These are phyloP conservation scores for Dendrocalamus sinicus DNA, from an alignment of 176 grass and related monocot genomes.

Conservation along the genomic window DNA sequence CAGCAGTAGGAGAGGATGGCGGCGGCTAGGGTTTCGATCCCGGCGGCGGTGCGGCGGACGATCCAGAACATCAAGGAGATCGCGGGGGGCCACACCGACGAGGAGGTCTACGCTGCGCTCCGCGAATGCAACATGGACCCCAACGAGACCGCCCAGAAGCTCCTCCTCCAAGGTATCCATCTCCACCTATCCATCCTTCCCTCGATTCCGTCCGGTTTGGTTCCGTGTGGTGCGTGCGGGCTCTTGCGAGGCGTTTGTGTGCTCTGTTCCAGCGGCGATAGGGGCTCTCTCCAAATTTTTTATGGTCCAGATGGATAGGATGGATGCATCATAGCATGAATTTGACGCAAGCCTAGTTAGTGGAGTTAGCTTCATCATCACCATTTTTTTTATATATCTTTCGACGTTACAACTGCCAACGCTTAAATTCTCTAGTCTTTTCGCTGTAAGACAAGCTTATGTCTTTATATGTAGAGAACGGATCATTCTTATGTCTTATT, in stretches of 20 bases:
- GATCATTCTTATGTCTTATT: conserved; percentile 25
- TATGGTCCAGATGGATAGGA: background rate
- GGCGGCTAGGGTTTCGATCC: conserved; percentile 70
- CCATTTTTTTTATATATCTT: background rate
- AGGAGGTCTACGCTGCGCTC: conserved; percentile 94
- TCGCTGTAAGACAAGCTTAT: conserved; percentile 33
- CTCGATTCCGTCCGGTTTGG: conserved; percentile 9
- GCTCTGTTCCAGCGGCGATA: background rate
- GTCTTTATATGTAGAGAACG: conserved; percentile 30
- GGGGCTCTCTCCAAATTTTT: background rate
- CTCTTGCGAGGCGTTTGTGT: too few relatives aligned
- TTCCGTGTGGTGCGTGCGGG: background rate
- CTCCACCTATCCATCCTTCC: background rate
- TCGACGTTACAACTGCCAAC: background rate
- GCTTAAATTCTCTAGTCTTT: conserved; percentile 8
- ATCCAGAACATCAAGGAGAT: conserved; percentile 93
- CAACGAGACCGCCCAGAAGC: conserved; percentile 88
- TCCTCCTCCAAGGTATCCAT: conserved; percentile 76
- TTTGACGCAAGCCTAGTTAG: conserved; percentile 1
- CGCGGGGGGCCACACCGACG: conserved; percentile 77
- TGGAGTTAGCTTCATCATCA: conserved; percentile 15
- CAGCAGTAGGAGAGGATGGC: conserved; percentile 48
- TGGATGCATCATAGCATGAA: background rate
- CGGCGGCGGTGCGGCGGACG: conserved; percentile 60
- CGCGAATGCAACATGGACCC: conserved; percentile 96